A percentile compares a stretch with the other conserved stretches of the same genome.
Evolutionary conservation across 352 stramenopile species (phyloP).

Genomic region (Phytophthora capsici): DNA sequence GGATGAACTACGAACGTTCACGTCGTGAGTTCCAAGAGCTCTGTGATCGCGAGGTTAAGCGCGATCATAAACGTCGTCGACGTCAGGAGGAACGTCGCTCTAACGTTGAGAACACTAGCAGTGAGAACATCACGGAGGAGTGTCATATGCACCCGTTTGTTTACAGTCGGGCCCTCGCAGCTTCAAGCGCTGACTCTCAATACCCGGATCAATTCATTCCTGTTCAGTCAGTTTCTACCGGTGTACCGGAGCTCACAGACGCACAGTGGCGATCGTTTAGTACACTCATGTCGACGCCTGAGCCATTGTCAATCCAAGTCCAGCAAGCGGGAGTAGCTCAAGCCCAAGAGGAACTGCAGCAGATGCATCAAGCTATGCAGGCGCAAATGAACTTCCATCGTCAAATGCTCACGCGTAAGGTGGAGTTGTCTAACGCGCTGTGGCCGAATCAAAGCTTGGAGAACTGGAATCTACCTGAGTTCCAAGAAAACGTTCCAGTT

Average conservation of each 20-base stretch:
- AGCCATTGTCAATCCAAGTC: constrained; percentile 13
- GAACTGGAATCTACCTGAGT: not conserved
- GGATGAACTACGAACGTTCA: constrained; percentile 79
- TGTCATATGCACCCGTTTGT: not conserved
- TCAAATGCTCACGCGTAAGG: constrained; percentile 84
- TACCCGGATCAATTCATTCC: constrained; percentile 12
- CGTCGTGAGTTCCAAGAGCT: constrained; percentile 77
- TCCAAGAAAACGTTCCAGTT: not conserved
- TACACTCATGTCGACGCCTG: constrained; percentile 62
- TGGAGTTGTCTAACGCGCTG: constrained; percentile 60
- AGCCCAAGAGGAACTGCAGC: constrained; percentile 51
- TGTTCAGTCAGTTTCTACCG: not conserved
- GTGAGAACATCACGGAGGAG: not conserved
- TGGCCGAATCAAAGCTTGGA: not conserved
- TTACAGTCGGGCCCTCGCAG: not conserved
- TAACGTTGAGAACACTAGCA: not conserved
- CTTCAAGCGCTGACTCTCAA: constrained; percentile 16
- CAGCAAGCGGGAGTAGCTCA: not conserved
- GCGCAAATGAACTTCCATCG: constrained; percentile 84
- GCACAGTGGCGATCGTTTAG: constrained; percentile 71
- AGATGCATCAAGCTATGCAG: constrained; percentile 84
- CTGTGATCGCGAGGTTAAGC: constrained; percentile 67
- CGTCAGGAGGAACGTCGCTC: constrained; percentile 22
- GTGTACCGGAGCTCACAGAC: constrained; percentile 49
- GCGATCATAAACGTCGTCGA: constrained; percentile 47